Conservation (phyloP, 2,329 filamentous ascomycete species). For the Alternaria sp. region DNA sequence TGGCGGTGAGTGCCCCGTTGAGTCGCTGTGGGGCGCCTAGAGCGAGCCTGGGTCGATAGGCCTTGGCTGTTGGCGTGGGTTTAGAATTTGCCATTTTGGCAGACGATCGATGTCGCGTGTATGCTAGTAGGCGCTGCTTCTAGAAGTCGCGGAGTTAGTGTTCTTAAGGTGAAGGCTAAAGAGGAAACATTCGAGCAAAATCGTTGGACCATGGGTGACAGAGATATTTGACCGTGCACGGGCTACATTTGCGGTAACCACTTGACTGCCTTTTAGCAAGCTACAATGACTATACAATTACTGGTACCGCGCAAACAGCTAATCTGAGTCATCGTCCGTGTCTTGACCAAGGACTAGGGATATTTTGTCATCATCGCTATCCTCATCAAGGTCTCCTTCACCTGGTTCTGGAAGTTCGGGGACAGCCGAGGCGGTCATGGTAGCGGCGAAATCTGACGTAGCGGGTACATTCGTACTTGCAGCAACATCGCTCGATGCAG, state of each 20-base stretch:
- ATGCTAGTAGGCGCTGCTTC: neutral
- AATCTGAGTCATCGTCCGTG: slow-evolving; percentile 49
- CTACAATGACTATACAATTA: neutral
- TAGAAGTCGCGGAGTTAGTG: neutral
- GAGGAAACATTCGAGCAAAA: neutral
- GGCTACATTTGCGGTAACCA: slow-evolving; percentile 14
- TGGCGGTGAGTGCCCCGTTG: neutral
- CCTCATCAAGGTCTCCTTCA: slow-evolving; percentile 23
- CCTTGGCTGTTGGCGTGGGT: neutral
- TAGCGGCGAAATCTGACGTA: slow-evolving; percentile 30
- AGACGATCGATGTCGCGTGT: neutral
- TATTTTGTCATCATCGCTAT: slow-evolving; percentile 42
- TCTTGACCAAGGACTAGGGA: slow-evolving; percentile 48
- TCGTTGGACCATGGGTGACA: neutral
- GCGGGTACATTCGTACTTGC: slow-evolving; percentile 12
- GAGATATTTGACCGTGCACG: slow-evolving; percentile 15
- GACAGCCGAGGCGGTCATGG: slow-evolving; percentile 26
- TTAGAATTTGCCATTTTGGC: neutral
- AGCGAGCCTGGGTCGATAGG: neutral
- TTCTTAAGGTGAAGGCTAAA: neutral
- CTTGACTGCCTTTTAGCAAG: slow-evolving; percentile 11
- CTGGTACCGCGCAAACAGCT: neutral
- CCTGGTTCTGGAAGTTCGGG: slow-evolving; percentile 29
- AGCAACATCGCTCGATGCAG: neutral
- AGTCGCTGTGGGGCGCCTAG: neutral